phyloP scores from a whole-genome alignment of 257 asterid species.

The Dorcoceras hygrometricum region DNA sequence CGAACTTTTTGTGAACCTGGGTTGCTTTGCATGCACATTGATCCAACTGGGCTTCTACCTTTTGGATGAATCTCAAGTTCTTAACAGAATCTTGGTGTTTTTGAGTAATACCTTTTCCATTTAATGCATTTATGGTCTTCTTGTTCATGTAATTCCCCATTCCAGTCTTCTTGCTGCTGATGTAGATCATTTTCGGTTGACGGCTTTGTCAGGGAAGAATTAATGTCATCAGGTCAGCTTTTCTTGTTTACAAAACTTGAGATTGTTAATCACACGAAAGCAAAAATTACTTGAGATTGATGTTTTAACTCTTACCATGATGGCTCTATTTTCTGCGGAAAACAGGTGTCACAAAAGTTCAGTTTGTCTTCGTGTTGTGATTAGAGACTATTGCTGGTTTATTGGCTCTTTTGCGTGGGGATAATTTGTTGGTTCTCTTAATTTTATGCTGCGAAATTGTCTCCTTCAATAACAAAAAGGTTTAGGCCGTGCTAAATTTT shows the following conservation, averaged over 20 bases:
- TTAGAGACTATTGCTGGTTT: background rate
- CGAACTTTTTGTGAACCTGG: background rate
- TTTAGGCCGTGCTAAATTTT: background rate
- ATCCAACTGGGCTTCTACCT: background rate
- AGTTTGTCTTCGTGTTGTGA: background rate
- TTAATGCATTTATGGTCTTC: background rate
- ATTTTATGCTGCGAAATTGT: background rate
- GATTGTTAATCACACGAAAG: too few relatives aligned
- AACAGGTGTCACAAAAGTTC: background rate
- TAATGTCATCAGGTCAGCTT: conserved; percentile 29
- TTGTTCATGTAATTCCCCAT: background rate
- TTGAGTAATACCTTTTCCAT: background rate
- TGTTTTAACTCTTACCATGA: conserved; percentile 10
- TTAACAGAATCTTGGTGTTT: background rate
- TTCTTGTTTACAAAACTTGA: conserved; percentile 15
- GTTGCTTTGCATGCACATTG: background rate
- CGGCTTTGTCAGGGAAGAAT: conserved; percentile 4
- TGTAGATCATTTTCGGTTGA: conserved; percentile 15
- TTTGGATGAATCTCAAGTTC: background rate
- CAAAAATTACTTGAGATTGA: too few relatives aligned
- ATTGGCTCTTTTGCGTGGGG: background rate
- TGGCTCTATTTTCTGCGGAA: conserved; percentile 24
- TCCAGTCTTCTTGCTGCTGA: background rate
- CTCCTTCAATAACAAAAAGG: background rate
- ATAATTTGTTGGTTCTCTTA: background rate